Base-by-base conservation (phyloP, 495 filamentous ascomycete genomes). In the Penicillium angulare region DNA sequence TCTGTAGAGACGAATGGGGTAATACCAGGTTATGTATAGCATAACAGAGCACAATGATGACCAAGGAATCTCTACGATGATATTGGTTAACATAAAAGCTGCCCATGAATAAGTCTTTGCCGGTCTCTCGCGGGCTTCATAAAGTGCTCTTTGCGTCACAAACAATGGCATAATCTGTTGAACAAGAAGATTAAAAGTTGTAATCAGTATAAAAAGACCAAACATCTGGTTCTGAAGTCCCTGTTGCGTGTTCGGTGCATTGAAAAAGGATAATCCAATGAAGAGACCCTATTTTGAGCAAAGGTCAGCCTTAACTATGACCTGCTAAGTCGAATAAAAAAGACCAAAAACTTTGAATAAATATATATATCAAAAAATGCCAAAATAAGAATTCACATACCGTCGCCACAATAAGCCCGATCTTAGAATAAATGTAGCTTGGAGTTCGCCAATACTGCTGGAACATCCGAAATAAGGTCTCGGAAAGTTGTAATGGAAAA, bases 161-260 rank as follows among this genome's bases (percentile, higher is more conserved):
- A 86, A 90, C 17, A 79, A 73, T 0, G 87, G 86, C 60, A 87
- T 83, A 12, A 86, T 70, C 53, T 91, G 89, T 53, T 88, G 79
- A 10, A 83, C 78, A n/a, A 90, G 73, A 49, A 86, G 80, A 49
- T 79, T 79, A 60, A 90, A 86, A 40, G 92, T 77, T 5, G 81
- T 88, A 40, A 88, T 67, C 10, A 95, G 70, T 69, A 90, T 80
- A 74, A 95, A 92, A 65, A 93, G 82, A 59, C 80, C 71, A 60
- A 91, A 92, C 67, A 90, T 84, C 61, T 89, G 86, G 58, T 92
- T 91, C 59, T 90, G 87, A 3, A 92, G 78, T 27, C 88, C 89
- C 61, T 91, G 86, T 7, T 82, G 68, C 1, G 79, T 76, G 63
- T 83, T 86, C 33, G 76, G 67, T 0, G 85, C 76, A 13, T 83